Conservation (phyloP, 768 basidiomycete species). For the Suillus occidentalis region DNA sequence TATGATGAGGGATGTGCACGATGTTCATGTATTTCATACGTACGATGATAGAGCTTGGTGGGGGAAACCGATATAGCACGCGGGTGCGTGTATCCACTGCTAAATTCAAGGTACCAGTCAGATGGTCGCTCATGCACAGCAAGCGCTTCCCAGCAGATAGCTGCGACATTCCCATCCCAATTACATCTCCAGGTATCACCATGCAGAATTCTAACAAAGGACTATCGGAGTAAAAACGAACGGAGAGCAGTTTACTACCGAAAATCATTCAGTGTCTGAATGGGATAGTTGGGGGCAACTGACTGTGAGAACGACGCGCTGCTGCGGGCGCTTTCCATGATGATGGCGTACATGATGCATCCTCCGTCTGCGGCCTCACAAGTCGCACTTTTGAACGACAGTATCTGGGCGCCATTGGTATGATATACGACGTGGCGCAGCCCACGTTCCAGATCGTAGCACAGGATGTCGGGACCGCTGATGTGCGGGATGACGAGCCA, state of each 20-base stretch:
- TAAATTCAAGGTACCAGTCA: conserved; percentile 1
- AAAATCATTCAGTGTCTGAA: neutral
- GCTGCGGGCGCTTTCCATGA: neutral
- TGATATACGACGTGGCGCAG: conserved; percentile 1
- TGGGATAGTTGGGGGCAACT: neutral
- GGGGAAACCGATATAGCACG: neutral
- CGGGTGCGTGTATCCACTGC: neutral
- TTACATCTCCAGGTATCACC: neutral
- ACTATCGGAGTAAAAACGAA: neutral
- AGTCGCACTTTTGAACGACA: neutral
- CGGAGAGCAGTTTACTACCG: neutral
- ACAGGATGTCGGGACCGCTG: neutral
- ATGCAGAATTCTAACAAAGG: neutral
- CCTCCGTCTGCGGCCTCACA: conserved; percentile 1
- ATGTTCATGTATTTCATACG: neutral
- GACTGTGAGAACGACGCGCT: neutral
- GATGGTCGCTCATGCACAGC: conserved; percentile 4
- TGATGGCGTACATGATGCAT: neutral
- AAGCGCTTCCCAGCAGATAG: neutral
- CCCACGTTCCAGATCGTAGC: conserved; percentile 1
- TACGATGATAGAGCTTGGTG: neutral
- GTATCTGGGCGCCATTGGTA: neutral
- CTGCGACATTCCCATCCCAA: conserved; percentile 3
- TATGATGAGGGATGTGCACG: neutral
- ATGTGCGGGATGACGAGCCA: conserved; percentile 1